A percentile compares a stretch with the other conserved stretches of the same genome.
Evolutionary conservation across 495 filamentous ascomycete genomes (phyloP).

Genomic region (Tuber indicum): DNA sequence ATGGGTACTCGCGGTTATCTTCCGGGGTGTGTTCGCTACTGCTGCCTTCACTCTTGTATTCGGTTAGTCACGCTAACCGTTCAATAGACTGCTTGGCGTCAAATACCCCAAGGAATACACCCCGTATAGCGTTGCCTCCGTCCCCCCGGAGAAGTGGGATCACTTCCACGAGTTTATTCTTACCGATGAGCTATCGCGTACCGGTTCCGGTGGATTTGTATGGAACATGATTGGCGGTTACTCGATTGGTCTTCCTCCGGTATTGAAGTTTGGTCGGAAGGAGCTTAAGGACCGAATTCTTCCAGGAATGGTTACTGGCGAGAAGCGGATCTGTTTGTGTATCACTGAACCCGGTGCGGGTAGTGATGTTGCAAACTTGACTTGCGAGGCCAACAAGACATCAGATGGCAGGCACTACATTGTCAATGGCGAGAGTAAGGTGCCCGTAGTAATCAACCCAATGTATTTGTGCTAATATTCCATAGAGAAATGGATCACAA

Average conservation of each 20-base stretch:
- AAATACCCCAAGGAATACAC: constrained; percentile 69
- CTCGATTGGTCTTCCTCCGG: constrained; percentile 84
- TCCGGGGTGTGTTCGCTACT: constrained; percentile 51
- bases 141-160: constrained; percentile 87
- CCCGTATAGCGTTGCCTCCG: constrained; percentile 62
- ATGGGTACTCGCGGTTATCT: constrained; percentile 91
- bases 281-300: constrained; percentile 72
- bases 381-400: constrained; percentile 85
- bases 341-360: constrained; percentile 80
- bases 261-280: constrained; percentile 90
- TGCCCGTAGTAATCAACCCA: not conserved
- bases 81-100: constrained; percentile 59
- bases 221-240: constrained; percentile 96
- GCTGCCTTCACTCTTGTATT: not conserved
- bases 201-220: constrained; percentile 87
- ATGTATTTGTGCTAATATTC: not conserved
- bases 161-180: constrained; percentile 94
- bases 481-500: constrained; percentile 94
- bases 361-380: constrained; percentile 84
- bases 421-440: constrained; percentile 80
- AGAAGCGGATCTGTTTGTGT: constrained; percentile 90
- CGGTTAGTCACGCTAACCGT: constrained; percentile 6
- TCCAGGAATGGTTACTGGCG: constrained; percentile 78
- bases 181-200: constrained; percentile 86
- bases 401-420: constrained; percentile 98